Conservation (phyloP, 768 basidiomycete genomes). For the Leccinum incarnatum region DNA sequence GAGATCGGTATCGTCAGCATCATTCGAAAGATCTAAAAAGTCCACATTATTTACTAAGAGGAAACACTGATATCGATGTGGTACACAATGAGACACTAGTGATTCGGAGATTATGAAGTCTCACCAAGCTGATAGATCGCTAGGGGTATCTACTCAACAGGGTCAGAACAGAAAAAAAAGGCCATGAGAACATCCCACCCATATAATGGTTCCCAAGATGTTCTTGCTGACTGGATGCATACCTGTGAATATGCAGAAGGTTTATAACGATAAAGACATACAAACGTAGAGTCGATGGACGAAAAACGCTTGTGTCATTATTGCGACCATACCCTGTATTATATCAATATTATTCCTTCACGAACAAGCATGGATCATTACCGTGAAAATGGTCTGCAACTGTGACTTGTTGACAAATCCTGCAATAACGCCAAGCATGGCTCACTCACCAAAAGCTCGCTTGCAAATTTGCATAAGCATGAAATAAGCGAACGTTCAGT, state of each 20-base stretch:
- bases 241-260: not conserved
- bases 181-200: not conserved
- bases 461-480: not conserved
- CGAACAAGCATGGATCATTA: not conserved
- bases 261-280: not conserved
- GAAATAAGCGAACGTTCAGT: not conserved
- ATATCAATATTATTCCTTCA: not conserved
- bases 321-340: not conserved
- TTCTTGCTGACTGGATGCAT: not conserved
- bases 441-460: not conserved
- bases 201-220: not conserved
- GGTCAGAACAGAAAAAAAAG: not conserved
- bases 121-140: constrained; percentile 3
- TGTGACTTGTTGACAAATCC: not conserved
- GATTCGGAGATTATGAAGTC: not conserved
- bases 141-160: not conserved
- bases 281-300: constrained; percentile 2
- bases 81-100: not conserved
- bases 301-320: constrained; percentile 1
- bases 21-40: too few species aligned
- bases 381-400: not conserved
- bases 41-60: not conserved
- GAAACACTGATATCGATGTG: not conserved
- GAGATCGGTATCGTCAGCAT: too few species aligned
- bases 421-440: too few species aligned